Conservation (phyloP, 164 flowering plant genomes). For the Kingdonia uniflora region DNA sequence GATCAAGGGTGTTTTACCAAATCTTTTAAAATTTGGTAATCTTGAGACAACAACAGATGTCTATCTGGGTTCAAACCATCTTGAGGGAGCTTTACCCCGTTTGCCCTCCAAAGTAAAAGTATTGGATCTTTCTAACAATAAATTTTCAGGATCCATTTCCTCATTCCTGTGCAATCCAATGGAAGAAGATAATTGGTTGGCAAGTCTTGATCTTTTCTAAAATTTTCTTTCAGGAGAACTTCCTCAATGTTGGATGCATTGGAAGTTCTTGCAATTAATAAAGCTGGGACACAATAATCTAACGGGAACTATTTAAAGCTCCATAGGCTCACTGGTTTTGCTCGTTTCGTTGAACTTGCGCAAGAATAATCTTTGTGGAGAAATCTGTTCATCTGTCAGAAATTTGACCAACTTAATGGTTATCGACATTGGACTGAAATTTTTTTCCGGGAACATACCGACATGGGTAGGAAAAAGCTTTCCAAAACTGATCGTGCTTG, state of each 20-base stretch:
- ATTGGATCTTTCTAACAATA: neutral
- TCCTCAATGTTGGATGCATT: neutral
- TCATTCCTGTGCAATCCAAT: neutral
- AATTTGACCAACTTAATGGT: no score
- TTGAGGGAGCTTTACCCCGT: neutral
- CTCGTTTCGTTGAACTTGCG: no score
- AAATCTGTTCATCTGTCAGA: no score
- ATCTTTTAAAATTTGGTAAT: neutral
- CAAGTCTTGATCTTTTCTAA: neutral
- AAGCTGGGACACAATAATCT: neutral
- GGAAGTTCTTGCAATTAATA: neutral
- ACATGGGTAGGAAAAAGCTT: no score
- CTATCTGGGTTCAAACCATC: neutral
- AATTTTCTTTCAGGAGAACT: neutral
- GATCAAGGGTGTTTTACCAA: neutral
- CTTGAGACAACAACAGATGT: neutral
- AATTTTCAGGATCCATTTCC: neutral
- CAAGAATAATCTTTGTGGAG: no score
- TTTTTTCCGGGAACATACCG: no score
- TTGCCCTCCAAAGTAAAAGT: neutral
- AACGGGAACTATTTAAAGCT: neutral
- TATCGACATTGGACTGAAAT: no score
- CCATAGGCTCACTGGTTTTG: no score
- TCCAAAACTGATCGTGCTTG: no score
- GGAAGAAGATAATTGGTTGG: neutral